Percentiles rank a stretch among this genome's conserved stretches.
These are phyloP conservation scores for Paspalum notatum DNA, from an alignment of 176 grass and related monocot species.

Conservation along the genomic window DNA sequence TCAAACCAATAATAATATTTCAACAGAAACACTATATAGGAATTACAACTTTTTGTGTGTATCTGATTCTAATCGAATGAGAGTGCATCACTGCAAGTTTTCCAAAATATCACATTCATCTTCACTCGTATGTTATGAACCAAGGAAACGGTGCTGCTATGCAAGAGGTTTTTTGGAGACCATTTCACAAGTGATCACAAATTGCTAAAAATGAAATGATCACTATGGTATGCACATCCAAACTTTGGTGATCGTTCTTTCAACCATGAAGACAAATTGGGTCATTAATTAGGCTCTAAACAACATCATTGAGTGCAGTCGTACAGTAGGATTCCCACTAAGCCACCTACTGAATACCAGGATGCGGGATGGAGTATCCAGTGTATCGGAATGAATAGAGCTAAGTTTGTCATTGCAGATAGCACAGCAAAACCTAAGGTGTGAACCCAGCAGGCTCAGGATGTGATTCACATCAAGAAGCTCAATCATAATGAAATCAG, in stretches of 20 bases:
- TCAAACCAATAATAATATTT: conserved; percentile 24
- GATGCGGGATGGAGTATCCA: not conserved
- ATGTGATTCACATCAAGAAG: conserved; percentile 10
- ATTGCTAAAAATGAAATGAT: conserved; percentile 9
- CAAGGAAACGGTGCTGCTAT: conserved; percentile 16
- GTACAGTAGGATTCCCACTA: too few species aligned
- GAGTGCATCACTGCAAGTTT: conserved; percentile 5
- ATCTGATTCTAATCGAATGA: not conserved
- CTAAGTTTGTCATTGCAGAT: not conserved
- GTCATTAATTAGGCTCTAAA: not conserved
- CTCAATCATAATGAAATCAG: not conserved
- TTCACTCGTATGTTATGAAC: not conserved
- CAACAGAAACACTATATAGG: not conserved
- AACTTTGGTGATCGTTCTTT: not conserved
- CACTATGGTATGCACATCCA: conserved; percentile 2
- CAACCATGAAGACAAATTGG: not conserved
- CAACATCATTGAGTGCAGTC: not conserved
- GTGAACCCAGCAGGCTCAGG: not conserved
- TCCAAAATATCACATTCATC: not conserved
- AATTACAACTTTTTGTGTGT: not conserved
- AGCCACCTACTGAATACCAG: not conserved
- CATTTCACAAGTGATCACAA: not conserved
- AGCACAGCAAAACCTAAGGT: not conserved
- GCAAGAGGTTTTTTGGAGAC: conserved; percentile 7
- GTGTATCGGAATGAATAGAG: not conserved